These are phyloP conservation scores for Posidonia australis DNA, from an alignment of 106 monocot species.

Conservation along the genomic window DNA sequence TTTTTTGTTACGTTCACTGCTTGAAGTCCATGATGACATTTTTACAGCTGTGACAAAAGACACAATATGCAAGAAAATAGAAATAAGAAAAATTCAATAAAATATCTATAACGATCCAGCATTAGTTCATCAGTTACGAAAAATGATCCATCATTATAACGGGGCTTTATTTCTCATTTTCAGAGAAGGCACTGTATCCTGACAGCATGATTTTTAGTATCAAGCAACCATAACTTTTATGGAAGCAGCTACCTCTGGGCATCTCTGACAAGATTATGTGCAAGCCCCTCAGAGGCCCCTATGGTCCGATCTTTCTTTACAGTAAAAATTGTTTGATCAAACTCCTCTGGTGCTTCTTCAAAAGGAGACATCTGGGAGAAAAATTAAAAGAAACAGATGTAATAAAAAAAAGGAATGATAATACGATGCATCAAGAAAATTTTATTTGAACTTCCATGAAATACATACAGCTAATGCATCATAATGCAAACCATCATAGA, in stretches of 20 bases:
- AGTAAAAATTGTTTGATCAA: slow-evolving; percentile 92
- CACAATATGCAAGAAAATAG: too few species aligned
- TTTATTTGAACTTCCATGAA: neutral
- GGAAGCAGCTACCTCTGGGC: slow-evolving; percentile 41
- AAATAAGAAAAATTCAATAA: too few species aligned
- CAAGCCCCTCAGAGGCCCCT: slow-evolving; percentile 52
- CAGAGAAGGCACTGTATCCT: too few species aligned
- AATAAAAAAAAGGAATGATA: neutral
- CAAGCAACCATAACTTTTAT: neutral
- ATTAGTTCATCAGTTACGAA: too few species aligned
- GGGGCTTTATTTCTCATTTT: too few species aligned
- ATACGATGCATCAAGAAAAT: neutral
- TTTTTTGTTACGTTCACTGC: too few species aligned
- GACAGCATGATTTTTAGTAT: too few species aligned
- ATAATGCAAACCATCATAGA: slow-evolving; percentile 97
- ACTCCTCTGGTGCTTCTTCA: slow-evolving; percentile 88
- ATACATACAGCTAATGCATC: slow-evolving; percentile 92
- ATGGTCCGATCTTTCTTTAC: slow-evolving; percentile 50
- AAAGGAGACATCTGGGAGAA: slow-evolving; percentile 63
- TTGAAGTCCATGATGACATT: too few species aligned
- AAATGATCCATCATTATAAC: too few species aligned
- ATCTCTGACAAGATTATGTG: slow-evolving; percentile 75
- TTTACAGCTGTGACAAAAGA: too few species aligned
- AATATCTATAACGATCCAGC: too few species aligned
- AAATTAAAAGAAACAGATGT: neutral